A percentile compares a stretch with the other conserved stretches of the same genome.
These are phyloP conservation scores for Phoenix dactylifera DNA, from an alignment of 176 grass and related monocot genomes.

Conservation along the genomic window DNA sequence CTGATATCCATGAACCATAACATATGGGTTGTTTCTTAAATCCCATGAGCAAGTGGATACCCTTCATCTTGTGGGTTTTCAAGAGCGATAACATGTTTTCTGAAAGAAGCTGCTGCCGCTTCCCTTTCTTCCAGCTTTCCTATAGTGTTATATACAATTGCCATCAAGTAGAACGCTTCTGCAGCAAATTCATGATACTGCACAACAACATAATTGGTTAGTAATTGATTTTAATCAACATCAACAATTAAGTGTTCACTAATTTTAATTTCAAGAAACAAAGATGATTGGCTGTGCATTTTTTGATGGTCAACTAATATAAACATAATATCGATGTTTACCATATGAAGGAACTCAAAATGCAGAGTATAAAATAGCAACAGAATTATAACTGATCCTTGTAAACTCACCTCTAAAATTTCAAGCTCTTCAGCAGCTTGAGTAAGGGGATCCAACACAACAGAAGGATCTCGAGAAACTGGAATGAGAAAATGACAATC, in stretches of 20 bases:
- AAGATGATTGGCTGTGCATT: too few species aligned
- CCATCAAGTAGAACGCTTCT: constrained; percentile 77
- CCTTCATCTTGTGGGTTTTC: constrained; percentile 53
- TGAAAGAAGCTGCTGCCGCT: constrained; percentile 53
- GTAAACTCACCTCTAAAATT: constrained; percentile 65
- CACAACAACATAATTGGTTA: neutral
- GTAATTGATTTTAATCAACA: too few species aligned
- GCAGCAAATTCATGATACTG: constrained; percentile 91
- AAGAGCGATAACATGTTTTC: constrained; percentile 39
- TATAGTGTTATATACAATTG: constrained; percentile 51
- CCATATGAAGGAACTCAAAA: neutral
- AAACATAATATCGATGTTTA: neutral
- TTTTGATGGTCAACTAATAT: too few species aligned
- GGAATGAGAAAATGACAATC: constrained; percentile 4
- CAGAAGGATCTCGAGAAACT: constrained; percentile 52
- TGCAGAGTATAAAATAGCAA: neutral
- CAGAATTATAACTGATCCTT: neutral
- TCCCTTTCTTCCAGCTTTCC: constrained; percentile 56
- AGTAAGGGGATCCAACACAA: constrained; percentile 69
- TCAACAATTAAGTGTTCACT: too few species aligned
- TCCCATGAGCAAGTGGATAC: neutral
- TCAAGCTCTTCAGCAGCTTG: constrained; percentile 75
- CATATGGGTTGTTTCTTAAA: too few species aligned
- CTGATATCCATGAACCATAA: neutral
- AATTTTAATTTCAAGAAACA: too few species aligned